Base-by-base conservation (phyloP, 2,329 filamentous ascomycete species). In the Epicoccum sorghinum region DNA sequence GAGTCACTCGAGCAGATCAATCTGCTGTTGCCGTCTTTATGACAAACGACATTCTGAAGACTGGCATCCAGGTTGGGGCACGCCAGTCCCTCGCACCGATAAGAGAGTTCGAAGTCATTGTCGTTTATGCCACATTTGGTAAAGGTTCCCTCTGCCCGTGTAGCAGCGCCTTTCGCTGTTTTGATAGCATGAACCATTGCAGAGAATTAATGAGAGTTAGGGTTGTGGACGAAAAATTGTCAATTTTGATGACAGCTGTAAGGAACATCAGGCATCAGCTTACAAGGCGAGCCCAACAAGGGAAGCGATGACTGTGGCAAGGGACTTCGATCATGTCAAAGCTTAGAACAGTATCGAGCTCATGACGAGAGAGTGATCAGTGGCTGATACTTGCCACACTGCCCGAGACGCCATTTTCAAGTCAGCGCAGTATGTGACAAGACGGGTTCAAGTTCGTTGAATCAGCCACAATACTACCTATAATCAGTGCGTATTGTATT, bases 21-120 rank as follows among this genome's bases (percentile, higher is more conserved):
- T 30, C 22, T 47, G 13, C 45, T 50, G 12, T 47, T 58, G 18
- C 62, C 58, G 29, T 62, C 56, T 23, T 39, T 33, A 51, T 61
- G 61, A 39, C 65, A 68, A 32, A 51, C 37, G 7, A 66, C 32
- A 6, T 62, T 57, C n/a, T 62, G 59, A 27, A 66, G 60, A 27
- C 55, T 38, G 13, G 9, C 55, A 37, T 49, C 58, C 27, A 68
- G 57, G 38, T 47, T 58, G 6, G 52, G 51, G 43, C 64, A 68
- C 42, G 56, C 56, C 13, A 59, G 58, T 13, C 62, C 62, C 46
- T 53, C 52, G 45, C 65, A 68, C 9, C 39, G 57, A 27, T 66
- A 67, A 13, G 42, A 46, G n/a, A 66, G 53, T 37, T 65, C 59
- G 39, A 58, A 61, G 6, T 29, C 44, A 14, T 38, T 18, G 14